These are phyloP conservation scores for Calocybe indica DNA, from an alignment of 768 basidiomycete species.

Conservation along the genomic window DNA sequence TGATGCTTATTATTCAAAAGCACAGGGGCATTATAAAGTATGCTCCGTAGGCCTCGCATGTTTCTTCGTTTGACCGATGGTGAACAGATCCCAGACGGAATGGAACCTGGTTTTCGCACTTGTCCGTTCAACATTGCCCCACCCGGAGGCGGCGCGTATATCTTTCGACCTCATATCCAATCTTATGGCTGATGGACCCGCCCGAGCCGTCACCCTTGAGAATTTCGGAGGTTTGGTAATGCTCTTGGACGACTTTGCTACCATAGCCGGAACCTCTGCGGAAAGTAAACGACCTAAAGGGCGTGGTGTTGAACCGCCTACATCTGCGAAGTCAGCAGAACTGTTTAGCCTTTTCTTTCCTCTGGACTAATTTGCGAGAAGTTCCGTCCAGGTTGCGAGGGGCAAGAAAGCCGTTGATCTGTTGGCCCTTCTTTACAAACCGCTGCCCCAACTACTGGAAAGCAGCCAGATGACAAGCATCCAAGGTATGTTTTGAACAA, in stretches of 20 bases:
- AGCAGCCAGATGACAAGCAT: conserved; percentile 30
- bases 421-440: conserved; percentile 65
- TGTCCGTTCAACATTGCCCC: conserved; percentile 76
- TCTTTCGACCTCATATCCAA: conserved; percentile 75
- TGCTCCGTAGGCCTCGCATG: not conserved
- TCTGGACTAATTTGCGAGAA: conserved; percentile 16
- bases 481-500: conserved; percentile 29
- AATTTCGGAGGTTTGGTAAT: conserved; percentile 78
- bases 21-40: conserved; percentile 70
- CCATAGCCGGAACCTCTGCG: conserved; percentile 53
- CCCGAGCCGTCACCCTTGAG: conserved; percentile 61
- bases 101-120: conserved; percentile 93
- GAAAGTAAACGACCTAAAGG: conserved; percentile 53
- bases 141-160: conserved; percentile 81
- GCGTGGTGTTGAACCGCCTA: conserved; percentile 43
- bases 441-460: conserved; percentile 55
- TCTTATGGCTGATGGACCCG: conserved; percentile 58
- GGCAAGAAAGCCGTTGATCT: conserved; percentile 82
- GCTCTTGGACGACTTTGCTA: conserved; percentile 83
- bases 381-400: conserved; percentile 73
- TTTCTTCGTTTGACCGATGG: not conserved
- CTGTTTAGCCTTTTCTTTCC: not conserved
- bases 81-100: conserved; percentile 78
- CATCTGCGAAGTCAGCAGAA: conserved; percentile 41
- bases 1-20: conserved; percentile 73